phyloP scores from a whole-genome alignment of 2,329 filamentous ascomycete genomes.

The Exophiala calicioides region DNA sequence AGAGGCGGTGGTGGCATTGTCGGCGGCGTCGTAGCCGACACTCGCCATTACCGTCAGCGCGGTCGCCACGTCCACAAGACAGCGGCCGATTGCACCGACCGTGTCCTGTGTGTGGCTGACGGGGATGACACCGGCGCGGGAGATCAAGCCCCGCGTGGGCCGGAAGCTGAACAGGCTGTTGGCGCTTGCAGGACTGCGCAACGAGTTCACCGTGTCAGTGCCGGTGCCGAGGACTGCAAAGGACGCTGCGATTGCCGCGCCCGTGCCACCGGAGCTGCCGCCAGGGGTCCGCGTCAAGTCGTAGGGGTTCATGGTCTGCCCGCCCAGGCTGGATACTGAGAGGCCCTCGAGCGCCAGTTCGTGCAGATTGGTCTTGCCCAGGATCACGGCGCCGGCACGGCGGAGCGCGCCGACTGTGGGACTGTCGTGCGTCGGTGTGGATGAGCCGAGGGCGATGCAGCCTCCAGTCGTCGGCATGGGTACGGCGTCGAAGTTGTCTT shows the following conservation, averaged over 20 bases:
- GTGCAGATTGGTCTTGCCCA: slow-evolving; percentile 64
- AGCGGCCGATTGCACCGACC: slow-evolving; percentile 38
- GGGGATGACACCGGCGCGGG: slow-evolving; percentile 35
- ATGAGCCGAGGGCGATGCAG: slow-evolving; percentile 51
- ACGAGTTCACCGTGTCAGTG: slow-evolving; percentile 39
- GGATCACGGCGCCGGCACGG: slow-evolving; percentile 56
- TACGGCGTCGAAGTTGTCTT: slow-evolving; percentile 63
- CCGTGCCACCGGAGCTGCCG: slow-evolving; percentile 40
- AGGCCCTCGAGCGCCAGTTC: slow-evolving; percentile 66
- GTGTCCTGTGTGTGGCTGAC: slow-evolving; percentile 32
- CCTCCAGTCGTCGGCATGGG: slow-evolving; percentile 61
- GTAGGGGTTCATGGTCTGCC: slow-evolving; percentile 68
- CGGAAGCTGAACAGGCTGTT: slow-evolving; percentile 40
- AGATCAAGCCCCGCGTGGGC: slow-evolving; percentile 36
- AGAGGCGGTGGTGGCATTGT: slow-evolving; percentile 53
- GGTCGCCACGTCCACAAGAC: slow-evolving; percentile 52
- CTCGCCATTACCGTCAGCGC: slow-evolving; percentile 57
- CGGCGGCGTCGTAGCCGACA: slow-evolving; percentile 52
- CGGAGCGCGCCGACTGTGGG: slow-evolving; percentile 54
- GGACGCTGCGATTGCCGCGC: slow-evolving; percentile 36
- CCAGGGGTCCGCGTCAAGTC: slow-evolving; percentile 61
- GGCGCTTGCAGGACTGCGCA: slow-evolving; percentile 36
- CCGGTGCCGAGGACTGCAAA: slow-evolving; percentile 38
- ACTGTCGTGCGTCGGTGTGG: slow-evolving; percentile 50
- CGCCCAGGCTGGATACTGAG: slow-evolving; percentile 62